Percentiles rank a stretch among this genome's conserved stretches.
phyloP scores from a whole-genome alignment of 176 grass and related monocot genomes.

The Neostapfia colusana region DNA sequence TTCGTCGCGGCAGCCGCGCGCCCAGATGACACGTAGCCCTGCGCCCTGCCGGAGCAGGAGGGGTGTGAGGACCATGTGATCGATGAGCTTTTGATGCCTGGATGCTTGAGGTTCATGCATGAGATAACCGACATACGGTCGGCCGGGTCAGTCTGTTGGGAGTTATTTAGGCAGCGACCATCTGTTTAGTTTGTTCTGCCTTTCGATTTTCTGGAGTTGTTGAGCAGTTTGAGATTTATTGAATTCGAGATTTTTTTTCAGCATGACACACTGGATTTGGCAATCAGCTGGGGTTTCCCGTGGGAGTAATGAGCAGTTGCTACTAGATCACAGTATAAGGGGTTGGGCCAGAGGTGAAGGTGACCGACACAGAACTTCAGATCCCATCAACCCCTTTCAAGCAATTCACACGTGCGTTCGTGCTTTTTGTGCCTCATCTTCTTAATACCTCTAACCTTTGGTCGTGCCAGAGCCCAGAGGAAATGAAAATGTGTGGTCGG shows the following conservation, averaged over 20 bases:
- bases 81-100: background rate
- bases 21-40: conserved; percentile 4
- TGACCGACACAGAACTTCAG: background rate
- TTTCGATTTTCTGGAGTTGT: background rate
- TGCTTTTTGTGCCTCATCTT: background rate
- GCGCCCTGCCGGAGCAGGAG: background rate
- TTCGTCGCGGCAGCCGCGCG: background rate
- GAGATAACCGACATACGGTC: background rate
- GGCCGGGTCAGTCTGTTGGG: background rate
- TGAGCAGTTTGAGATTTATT: background rate
- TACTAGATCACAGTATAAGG: too few species aligned
- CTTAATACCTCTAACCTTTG: background rate
- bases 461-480: too few species aligned
- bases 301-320: background rate
- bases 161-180: background rate
- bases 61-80: background rate
- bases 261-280: background rate
- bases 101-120: background rate
- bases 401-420: background rate
- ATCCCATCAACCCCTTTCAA: background rate
- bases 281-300: too few species aligned
- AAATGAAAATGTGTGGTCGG: background rate
- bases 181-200: background rate
- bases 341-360: background rate
- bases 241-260: background rate